Evolutionary conservation across 257 asterid species (phyloP).

Genomic region (Linderniella brevidens): DNA sequence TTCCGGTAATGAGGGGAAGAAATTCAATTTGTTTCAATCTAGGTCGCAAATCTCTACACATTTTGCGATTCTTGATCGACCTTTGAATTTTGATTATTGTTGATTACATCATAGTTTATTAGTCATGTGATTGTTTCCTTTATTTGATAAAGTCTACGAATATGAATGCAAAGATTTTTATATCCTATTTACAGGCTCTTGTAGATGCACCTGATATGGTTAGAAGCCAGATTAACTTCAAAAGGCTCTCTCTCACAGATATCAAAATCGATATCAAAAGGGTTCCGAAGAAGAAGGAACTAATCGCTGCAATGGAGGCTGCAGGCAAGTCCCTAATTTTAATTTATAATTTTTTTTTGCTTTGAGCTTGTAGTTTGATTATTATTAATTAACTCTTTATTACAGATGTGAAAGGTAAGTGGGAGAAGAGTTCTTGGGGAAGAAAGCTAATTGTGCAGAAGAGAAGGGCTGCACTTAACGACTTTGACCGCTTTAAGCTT

Average conservation of each 20-base stretch:
- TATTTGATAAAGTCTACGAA: neutral
- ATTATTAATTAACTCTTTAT: no score
- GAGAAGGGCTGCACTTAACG: slow-evolving; percentile 63
- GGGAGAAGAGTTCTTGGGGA: slow-evolving; percentile 96
- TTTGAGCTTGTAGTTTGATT: no score
- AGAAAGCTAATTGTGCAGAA: slow-evolving; percentile 89
- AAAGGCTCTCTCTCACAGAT: slow-evolving; percentile 81
- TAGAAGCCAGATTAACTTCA: slow-evolving; percentile 81
- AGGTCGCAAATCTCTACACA: no score
- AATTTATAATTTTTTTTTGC: neutral
- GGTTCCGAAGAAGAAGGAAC: slow-evolving; percentile 68
- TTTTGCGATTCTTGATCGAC: no score
- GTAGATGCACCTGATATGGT: slow-evolving; percentile 94
- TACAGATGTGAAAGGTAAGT: slow-evolving; percentile 75
- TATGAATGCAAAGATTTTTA: neutral
- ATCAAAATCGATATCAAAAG: slow-evolving; percentile 78
- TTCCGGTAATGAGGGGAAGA: no score
- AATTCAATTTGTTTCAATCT: no score
- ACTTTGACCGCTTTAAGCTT: slow-evolving; percentile 76
- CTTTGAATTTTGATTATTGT: neutral
- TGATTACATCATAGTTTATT: neutral
- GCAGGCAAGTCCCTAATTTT: slow-evolving; percentile 37
- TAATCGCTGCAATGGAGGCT: slow-evolving; percentile 89
- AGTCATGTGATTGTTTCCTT: neutral
- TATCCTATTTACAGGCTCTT: slow-evolving; percentile 38